Evolutionary conservation across 1,139 yeast genomes (phyloP), one percentile per base, ranked within the genome.

Genomic region (Diutina mesorugosa): DNA sequence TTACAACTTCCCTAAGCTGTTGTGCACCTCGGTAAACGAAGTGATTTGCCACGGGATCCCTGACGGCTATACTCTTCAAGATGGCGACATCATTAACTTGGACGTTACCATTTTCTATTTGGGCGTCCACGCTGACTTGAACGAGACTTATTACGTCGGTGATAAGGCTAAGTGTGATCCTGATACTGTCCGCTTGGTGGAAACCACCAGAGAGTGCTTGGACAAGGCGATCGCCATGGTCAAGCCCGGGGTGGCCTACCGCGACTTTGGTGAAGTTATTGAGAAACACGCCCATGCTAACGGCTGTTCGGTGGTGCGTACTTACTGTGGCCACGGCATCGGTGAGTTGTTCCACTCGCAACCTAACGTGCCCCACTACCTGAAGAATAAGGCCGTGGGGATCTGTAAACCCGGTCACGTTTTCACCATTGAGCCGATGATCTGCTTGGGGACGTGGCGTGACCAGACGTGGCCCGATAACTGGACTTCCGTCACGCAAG

Each of bases 391-490:
- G 74, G 90, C 97, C 6, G 79, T 91, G 54, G 99, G 99, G 58
- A 84, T 89, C 56, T 91, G 95, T 72, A 90, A 90, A 68, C 91
- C 97, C 21, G 99, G 99, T 26, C 88, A 91, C 87, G 91, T 90
- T 16, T 95, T 95, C 74, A 95, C 99, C 26, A 90, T 95, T 59
- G 99, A 95, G 72, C 99, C 99, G 54, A 95, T 95, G 99, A 80
- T 95, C 64, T 87, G 90, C 66, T 75, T 85, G 61, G 99, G 99
- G n/a, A 74, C 86, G 0, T 85, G 82, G 73, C 81, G 81, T 65
- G 99, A 91, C 69, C 72, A 80, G 59, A 77, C 84, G 56, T 95
- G 99, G 99, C 99, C 99, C 1, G 99, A 95, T 69, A 88, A 89
- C 71, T 95, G 99, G 99, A 95, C 99, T 12, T 82, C 96, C 1